phyloP scores from a whole-genome alignment of 495 filamentous ascomycete species.

The Cercophora sp. region DNA sequence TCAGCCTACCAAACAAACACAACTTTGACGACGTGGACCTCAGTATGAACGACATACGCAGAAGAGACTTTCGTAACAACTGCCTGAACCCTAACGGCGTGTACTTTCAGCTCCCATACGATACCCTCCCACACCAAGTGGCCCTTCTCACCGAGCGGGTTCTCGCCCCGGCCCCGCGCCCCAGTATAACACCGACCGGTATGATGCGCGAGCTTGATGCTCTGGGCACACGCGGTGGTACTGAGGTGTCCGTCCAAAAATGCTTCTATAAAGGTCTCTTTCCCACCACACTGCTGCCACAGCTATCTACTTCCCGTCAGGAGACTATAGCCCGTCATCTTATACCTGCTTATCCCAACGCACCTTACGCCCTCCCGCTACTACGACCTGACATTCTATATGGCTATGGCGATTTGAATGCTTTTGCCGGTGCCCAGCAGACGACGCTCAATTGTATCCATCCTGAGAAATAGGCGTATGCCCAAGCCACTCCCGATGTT shows the following conservation, averaged over 20 bases:
- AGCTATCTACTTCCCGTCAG: neutral
- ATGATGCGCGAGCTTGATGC: slow-evolving; percentile 5
- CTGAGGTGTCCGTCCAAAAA: neutral
- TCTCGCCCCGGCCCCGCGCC: neutral
- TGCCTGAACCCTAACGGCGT: slow-evolving; percentile 7
- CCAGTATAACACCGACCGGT: neutral
- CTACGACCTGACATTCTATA: neutral
- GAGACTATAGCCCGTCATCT: neutral
- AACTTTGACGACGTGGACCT: too few species aligned
- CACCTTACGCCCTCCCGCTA: slow-evolving; percentile 1
- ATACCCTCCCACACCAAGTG: slow-evolving; percentile 1
- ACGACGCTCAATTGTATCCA: neutral
- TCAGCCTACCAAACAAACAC: too few species aligned
- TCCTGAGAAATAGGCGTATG: slow-evolving; percentile 1
- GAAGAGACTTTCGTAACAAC: neutral
- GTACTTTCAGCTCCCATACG: slow-evolving; percentile 6
- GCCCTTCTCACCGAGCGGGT: slow-evolving; percentile 6
- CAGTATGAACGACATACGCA: too few species aligned
- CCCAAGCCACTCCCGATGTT: neutral
- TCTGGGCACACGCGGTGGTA: neutral
- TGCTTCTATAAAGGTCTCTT: slow-evolving; percentile 7
- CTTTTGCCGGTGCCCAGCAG: slow-evolving; percentile 2
- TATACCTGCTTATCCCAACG: neutral
- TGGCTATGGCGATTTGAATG: slow-evolving; percentile 1
- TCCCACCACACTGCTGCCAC: neutral